Evolutionary conservation across 441 rosid genomes (phyloP).

Genomic region (Pelargonium myrrhifolium): DNA sequence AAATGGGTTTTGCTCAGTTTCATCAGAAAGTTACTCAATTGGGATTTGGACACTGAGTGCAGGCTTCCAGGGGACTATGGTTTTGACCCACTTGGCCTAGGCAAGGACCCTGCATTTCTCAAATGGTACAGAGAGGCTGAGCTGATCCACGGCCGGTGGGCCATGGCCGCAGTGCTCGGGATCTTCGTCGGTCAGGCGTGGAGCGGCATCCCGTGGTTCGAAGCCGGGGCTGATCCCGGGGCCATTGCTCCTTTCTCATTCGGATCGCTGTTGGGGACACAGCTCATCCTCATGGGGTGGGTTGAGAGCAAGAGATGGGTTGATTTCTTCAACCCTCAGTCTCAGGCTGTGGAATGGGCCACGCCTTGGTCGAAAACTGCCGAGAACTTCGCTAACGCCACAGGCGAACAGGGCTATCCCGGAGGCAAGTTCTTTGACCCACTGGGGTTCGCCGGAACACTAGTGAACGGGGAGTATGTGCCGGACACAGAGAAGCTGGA

Average conservation of each 20-base stretch:
- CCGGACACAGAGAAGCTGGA: conserved; percentile 72
- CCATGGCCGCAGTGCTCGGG: conserved; percentile 84
- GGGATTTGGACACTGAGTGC: conserved; percentile 11
- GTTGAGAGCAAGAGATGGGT: conserved; percentile 98
- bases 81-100: conserved; percentile 85
- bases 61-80: conserved; percentile 96
- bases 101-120: conserved; percentile 86
- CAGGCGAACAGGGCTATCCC: conserved; percentile 90
- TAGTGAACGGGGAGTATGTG: conserved; percentile 51
- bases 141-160: conserved; percentile 96
- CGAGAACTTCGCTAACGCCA: conserved; percentile 69
- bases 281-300: conserved; percentile 93
- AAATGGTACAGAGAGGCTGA: conserved; percentile 96
- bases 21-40: too few species aligned
- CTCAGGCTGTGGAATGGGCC: conserved; percentile 91
- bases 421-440: conserved; percentile 97
- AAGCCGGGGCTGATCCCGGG: conserved; percentile 82
- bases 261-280: conserved; percentile 73
- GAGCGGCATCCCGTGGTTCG: conserved; percentile 95
- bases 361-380: conserved; percentile 89
- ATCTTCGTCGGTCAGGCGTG: conserved; percentile 89
- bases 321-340: conserved; percentile 85
- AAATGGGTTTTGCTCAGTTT: too few species aligned
- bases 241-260: conserved; percentile 89
- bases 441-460: conserved; percentile 54